Percentiles rank a stretch among this genome's conserved stretches.
These are phyloP conservation scores for Solanum peruvianum DNA, from an alignment of 257 asterid genomes.

Conservation along the genomic window DNA sequence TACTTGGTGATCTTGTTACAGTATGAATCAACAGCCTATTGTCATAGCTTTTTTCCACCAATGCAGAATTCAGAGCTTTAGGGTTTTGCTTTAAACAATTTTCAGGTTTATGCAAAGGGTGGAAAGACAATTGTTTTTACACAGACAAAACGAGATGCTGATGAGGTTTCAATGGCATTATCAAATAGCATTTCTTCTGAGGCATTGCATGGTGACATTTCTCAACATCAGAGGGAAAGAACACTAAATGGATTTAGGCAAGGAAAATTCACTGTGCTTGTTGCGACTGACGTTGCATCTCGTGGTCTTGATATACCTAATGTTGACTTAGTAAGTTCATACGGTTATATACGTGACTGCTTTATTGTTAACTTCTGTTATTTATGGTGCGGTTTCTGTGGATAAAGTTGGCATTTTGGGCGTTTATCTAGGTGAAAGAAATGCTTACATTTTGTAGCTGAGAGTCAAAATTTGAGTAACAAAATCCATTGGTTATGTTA, in stretches of 20 bases:
- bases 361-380: background rate
- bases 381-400: background rate
- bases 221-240: constrained; percentile 97
- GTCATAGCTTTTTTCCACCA: background rate
- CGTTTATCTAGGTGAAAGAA: background rate
- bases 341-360: background rate
- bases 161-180: constrained; percentile 69
- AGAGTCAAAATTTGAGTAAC: background rate
- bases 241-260: constrained; percentile 85
- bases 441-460: background rate
- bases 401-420: background rate
- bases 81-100: background rate
- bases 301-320: constrained; percentile 94
- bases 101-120: constrained; percentile 84
- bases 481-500: background rate
- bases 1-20: constrained; percentile 68
- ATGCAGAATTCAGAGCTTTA: background rate
- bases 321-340: constrained; percentile 78
- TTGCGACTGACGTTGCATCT: constrained; percentile 95
- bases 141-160: constrained; percentile 93
- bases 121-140: constrained; percentile 92
- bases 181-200: constrained; percentile 78
- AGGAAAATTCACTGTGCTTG: constrained; percentile 86
- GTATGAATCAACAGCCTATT: constrained; percentile 21
- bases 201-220: constrained; percentile 96